phyloP scores from a whole-genome alignment of 2,329 filamentous ascomycete genomes.

The Fusarium floridanum region DNA sequence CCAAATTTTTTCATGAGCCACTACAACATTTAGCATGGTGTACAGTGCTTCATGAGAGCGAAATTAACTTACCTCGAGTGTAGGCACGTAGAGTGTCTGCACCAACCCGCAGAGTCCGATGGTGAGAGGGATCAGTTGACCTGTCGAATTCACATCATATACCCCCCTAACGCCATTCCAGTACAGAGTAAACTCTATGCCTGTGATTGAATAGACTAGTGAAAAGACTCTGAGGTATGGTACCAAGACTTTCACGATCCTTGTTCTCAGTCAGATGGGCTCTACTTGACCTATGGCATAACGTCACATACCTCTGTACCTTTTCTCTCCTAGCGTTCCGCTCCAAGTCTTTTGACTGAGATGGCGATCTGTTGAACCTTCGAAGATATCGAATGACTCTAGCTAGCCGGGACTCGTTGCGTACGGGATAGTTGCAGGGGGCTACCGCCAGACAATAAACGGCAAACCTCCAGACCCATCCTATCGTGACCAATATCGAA shows the following conservation, averaged over 20 bases:
- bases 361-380: neutral
- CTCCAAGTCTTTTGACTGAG: neutral
- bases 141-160: neutral
- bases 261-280: neutral
- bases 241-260: neutral
- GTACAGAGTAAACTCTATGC: neutral
- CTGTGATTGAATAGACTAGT: neutral
- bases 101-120: neutral
- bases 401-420: neutral
- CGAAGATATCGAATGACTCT: neutral
- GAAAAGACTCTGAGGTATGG: neutral
- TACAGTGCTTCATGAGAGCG: accelerated
- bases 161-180: neutral
- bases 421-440: neutral
- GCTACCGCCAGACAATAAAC: neutral
- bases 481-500: neutral
- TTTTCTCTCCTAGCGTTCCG: neutral
- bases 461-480: neutral
- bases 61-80: neutral
- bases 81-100: neutral
- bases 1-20: neutral
- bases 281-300: neutral
- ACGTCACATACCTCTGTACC: neutral
- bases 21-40: neutral
- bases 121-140: neutral